These are phyloP conservation scores for Aspergillus coremiiformis DNA, from an alignment of 495 filamentous ascomycete species.

Conservation along the genomic window DNA sequence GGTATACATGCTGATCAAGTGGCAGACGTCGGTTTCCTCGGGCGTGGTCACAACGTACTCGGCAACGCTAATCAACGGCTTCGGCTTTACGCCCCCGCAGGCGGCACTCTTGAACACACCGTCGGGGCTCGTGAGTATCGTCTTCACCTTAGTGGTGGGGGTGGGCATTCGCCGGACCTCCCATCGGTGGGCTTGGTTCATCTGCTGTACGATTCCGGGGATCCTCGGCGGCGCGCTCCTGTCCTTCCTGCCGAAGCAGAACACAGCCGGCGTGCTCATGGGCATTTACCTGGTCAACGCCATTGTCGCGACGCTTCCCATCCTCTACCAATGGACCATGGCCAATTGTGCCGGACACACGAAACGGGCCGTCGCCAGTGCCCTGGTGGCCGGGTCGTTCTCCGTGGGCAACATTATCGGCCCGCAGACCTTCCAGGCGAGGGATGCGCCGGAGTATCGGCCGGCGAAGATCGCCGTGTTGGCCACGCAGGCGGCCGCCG, in stretches of 20 bases:
- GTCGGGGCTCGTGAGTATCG: constrained; percentile 50
- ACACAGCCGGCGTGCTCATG: constrained; percentile 28
- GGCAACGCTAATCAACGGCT: constrained; percentile 46
- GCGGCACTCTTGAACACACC: constrained; percentile 58
- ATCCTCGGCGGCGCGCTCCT: constrained; percentile 53
- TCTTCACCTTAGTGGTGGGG: constrained; percentile 46
- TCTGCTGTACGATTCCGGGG: constrained; percentile 27
- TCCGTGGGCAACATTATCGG: constrained; percentile 55
- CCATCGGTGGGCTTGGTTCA: constrained; percentile 45
- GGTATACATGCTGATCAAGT: not conserved
- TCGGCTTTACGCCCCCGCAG: constrained; percentile 48
- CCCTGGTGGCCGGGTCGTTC: constrained; percentile 52
- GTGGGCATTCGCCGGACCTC: constrained; percentile 31
- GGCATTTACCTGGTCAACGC: constrained; percentile 36
- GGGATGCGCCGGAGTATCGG: constrained; percentile 40
- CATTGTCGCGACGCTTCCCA: constrained; percentile 30
- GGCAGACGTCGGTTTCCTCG: constrained; percentile 11
- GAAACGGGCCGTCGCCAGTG: constrained; percentile 49
- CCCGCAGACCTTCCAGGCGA: constrained; percentile 44
- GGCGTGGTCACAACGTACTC: constrained; percentile 26
- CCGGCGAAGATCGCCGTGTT: constrained; percentile 58
- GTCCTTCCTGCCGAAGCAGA: constrained; percentile 42
- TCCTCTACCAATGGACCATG: constrained; percentile 37
- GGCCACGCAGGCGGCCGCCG: constrained; percentile 37
- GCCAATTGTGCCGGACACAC: constrained; percentile 44